Conservation (phyloP, 257 asterid species). For the Nicotiana attenuata region DNA sequence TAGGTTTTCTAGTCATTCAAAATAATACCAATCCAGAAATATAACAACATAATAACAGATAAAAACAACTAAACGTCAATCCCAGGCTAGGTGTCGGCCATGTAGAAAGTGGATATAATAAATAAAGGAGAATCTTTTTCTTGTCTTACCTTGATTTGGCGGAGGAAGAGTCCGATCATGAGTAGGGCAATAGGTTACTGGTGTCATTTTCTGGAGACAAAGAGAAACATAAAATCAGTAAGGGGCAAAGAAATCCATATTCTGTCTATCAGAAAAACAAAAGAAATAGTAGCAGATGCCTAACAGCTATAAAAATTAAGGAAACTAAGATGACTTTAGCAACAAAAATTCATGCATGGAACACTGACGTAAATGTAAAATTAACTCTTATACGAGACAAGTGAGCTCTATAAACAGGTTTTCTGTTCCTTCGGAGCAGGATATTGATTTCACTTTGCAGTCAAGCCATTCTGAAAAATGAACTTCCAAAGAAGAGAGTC, state of each 20-base stretch:
- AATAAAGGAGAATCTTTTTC: background rate
- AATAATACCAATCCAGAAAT: background rate
- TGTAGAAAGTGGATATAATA: background rate
- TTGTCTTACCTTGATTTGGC: slow-evolving; percentile 41
- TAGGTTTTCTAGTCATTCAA: background rate
- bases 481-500: background rate
- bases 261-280: background rate
- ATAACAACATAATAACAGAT: background rate
- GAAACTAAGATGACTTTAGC: background rate
- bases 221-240: background rate
- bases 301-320: background rate
- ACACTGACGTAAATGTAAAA: background rate
- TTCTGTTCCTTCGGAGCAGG: too few species aligned
- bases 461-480: background rate
- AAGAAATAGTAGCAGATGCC: background rate
- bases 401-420: background rate
- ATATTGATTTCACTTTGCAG: too few species aligned
- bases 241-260: background rate
- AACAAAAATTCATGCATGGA: background rate
- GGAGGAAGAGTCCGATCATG: slow-evolving; percentile 41
- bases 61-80: background rate
- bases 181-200: slow-evolving; percentile 36
- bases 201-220: slow-evolving; percentile 26
- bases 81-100: background rate
- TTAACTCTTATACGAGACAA: background rate